Conservation (phyloP, 108 stramenopile species). For the Discostella pseudostelligera region DNA sequence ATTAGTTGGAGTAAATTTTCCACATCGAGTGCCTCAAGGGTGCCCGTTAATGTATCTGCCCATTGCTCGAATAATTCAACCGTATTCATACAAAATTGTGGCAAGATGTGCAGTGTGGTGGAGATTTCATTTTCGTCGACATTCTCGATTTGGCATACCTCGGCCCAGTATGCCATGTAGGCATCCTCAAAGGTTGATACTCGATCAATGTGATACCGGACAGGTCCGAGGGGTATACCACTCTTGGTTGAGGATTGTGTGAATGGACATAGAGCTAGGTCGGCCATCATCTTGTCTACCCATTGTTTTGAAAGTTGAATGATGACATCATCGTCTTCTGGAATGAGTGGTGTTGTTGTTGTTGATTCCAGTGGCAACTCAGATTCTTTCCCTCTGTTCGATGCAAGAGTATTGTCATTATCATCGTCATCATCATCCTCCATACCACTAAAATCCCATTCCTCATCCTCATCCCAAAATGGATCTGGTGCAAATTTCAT, state of each 20-base stretch:
- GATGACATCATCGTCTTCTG: constrained; percentile 67
- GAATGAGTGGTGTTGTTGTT: constrained; percentile 62
- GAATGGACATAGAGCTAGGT: constrained; percentile 96
- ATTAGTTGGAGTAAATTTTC: constrained; percentile 90
- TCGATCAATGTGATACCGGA: constrained; percentile 84
- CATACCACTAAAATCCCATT: constrained; percentile 66
- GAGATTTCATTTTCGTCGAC: constrained; percentile 65
- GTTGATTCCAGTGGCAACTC: constrained; percentile 26
- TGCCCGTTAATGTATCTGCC: constrained; percentile 85
- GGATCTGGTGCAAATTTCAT: constrained; percentile 81
- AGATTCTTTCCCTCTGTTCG: constrained; percentile 7
- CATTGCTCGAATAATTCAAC: constrained; percentile 92
- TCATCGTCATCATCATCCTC: constrained; percentile 62
- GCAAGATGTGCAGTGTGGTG: constrained; percentile 86
- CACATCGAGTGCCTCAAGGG: constrained; percentile 62
- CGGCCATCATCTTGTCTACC: constrained; percentile 84
- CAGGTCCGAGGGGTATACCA: constrained; percentile 89
- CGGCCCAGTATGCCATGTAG: constrained; percentile 89
- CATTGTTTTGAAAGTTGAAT: constrained; percentile 62
- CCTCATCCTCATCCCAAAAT: constrained; percentile 85
- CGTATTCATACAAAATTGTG: constrained; percentile 83
- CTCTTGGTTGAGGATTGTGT: constrained; percentile 71
- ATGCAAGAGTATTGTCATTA: constrained; percentile 7
- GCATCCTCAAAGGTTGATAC: constrained; percentile 79
- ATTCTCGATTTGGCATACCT: constrained; percentile 78